Percentiles rank a stretch among this genome's conserved stretches.
Conservation (phyloP, 2,329 filamentous ascomycete genomes). For the Venturia pyrina region DNA sequence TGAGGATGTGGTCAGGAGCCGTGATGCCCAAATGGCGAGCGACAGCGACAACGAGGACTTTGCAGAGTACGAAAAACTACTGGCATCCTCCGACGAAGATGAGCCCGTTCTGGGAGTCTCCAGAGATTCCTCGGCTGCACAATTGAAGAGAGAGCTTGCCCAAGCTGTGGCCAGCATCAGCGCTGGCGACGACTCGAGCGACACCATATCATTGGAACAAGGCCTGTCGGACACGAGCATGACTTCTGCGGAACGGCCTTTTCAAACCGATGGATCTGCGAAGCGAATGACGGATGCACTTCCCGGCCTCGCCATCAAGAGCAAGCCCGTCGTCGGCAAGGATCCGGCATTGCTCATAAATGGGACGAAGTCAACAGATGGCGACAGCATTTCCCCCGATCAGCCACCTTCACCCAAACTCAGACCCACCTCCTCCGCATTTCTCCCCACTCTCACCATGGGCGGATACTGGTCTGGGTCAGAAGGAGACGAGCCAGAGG, state of each 20-base stretch:
- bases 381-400: neutral
- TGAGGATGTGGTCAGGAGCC: slow-evolving; percentile 24
- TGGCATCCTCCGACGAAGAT: slow-evolving; percentile 2
- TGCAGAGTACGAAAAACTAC: neutral
- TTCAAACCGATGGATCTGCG: neutral
- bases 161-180: neutral
- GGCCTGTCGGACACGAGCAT: neutral
- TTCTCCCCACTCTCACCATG: slow-evolving; percentile 65
- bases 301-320: neutral
- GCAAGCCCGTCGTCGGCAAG: neutral
- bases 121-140: neutral
- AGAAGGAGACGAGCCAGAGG: slow-evolving; percentile 55
- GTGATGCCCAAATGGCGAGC: neutral
- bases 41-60: neutral
- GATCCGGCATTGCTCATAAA: neutral
- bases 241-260: neutral
- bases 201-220: neutral
- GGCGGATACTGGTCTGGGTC: slow-evolving; percentile 71
- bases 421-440: slow-evolving; percentile 40
- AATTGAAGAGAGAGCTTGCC: neutral
- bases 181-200: neutral
- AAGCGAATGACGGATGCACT: neutral
- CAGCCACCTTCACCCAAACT: neutral
- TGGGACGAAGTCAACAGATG: neutral
- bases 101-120: neutral